Evolutionary conservation across 2,329 filamentous ascomycete genomes (phyloP).

Genomic region (Aulographum hederae): DNA sequence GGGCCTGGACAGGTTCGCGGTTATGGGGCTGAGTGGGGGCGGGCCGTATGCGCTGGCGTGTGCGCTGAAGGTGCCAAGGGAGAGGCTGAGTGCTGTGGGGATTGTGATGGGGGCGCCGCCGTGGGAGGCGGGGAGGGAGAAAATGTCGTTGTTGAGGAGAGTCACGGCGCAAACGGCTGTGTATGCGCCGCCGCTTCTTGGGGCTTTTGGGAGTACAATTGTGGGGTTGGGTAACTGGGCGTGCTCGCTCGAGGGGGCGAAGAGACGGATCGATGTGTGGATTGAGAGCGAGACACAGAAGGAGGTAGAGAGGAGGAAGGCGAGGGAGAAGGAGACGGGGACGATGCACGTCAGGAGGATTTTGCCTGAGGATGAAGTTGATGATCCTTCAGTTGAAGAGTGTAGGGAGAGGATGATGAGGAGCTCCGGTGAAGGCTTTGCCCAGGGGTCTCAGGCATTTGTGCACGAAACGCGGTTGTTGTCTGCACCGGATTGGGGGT

Average conservation of each 20-base stretch:
- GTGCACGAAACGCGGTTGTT: constrained; percentile 14
- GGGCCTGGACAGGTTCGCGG: constrained; percentile 20
- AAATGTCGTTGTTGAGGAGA: constrained; percentile 8
- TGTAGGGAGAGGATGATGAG: constrained; percentile 11
- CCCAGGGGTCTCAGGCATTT: constrained; percentile 11
- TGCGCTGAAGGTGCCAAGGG: constrained; percentile 17
- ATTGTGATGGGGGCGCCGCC: constrained; percentile 9
- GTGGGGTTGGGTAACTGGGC: constrained; percentile 10
- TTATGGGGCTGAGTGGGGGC: constrained; percentile 28
- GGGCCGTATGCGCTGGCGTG: constrained; percentile 30
- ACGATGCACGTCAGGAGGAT: not conserved
- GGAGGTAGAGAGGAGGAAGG: constrained; percentile 1
- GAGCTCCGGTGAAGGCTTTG: constrained; percentile 12
- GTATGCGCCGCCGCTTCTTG: not conserved
- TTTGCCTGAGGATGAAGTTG: not conserved
- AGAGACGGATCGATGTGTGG: constrained; percentile 11
- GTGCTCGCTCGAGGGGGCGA: constrained; percentile 7
- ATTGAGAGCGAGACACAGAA: constrained; percentile 9
- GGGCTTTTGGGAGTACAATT: constrained; percentile 5
- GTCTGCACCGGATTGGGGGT: constrained; percentile 13
- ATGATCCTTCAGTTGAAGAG: constrained; percentile 6
- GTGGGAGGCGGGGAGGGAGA: constrained; percentile 7
- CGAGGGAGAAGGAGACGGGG: constrained; percentile 9
- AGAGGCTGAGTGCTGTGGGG: constrained; percentile 8
- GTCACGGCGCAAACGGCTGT: constrained; percentile 5